Conservation (phyloP, 164 flowering plant genomes). For the Kingdonia uniflora region DNA sequence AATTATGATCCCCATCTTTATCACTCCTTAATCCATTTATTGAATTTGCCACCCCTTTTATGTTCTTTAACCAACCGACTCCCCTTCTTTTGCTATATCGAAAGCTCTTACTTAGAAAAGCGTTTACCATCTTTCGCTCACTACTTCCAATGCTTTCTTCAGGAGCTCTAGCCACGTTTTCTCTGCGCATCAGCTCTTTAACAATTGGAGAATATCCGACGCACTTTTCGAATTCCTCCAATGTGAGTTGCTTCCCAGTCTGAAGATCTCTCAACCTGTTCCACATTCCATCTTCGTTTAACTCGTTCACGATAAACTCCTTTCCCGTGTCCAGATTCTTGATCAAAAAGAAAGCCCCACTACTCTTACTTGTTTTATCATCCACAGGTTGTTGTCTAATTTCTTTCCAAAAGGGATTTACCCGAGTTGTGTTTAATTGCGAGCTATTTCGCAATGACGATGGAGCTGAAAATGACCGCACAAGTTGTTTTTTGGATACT, state of each 20-base stretch:
- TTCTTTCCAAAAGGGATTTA: conserved; percentile 12
- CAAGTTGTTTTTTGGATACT: conserved; percentile 22
- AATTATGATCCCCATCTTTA: conserved; percentile 23
- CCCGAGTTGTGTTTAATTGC: conserved; percentile 11
- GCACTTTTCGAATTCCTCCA: conserved; percentile 82
- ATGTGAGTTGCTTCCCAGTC: conserved; percentile 68
- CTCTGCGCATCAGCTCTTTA: conserved; percentile 74
- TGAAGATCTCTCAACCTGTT: conserved; percentile 62
- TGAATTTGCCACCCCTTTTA: conserved; percentile 58
- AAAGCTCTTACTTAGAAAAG: conserved; percentile 33
- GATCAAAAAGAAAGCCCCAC: conserved; percentile 38
- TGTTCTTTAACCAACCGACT: conserved; percentile 59
- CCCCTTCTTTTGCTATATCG: conserved; percentile 57
- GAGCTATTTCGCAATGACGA: conserved; percentile 14
- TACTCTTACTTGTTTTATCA: background rate
- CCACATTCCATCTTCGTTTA: conserved; percentile 61
- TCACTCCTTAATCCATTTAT: conserved; percentile 35
- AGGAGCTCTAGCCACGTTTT: conserved; percentile 15
- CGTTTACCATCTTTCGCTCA: conserved; percentile 21
- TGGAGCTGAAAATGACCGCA: conserved; percentile 37
- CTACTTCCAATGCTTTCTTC: conserved; percentile 2
- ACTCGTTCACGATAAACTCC: conserved; percentile 72
- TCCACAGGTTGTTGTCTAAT: background rate
- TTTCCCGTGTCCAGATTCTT: conserved; percentile 86
- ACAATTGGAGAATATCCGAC: conserved; percentile 84